phyloP scores from a whole-genome alignment of 169 alveolate species.

The Theileria parva region DNA sequence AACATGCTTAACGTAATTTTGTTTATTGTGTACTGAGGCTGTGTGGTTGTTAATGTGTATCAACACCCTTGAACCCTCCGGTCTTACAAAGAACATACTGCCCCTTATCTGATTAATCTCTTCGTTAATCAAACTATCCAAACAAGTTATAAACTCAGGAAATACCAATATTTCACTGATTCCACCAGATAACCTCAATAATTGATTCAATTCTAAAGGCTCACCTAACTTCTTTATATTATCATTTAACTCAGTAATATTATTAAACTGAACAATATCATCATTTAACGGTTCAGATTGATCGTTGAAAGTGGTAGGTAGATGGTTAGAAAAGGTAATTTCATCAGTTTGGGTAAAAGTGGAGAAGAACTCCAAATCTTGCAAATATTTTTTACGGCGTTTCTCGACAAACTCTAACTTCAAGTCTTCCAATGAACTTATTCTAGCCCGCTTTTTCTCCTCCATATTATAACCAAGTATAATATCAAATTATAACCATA shows the following conservation, averaged over 20 bases:
- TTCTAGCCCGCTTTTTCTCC: constrained; percentile 4
- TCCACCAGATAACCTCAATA: constrained; percentile 3
- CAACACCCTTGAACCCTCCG: constrained; percentile 56
- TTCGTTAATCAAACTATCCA: constrained; percentile 41
- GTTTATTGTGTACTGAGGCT: constrained; percentile 40
- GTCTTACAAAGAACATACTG: constrained; percentile 52
- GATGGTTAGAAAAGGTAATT: background rate
- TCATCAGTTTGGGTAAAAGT: background rate
- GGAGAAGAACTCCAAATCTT: background rate
- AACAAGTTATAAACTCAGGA: constrained; percentile 59
- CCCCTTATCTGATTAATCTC: constrained; percentile 36
- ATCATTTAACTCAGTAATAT: background rate
- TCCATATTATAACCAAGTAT: background rate
- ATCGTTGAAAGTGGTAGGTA: background rate
- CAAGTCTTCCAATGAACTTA: background rate
- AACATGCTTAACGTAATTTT: constrained; percentile 1
- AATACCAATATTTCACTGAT: constrained; percentile 9
- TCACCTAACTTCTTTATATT: background rate
- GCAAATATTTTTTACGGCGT: constrained; percentile 8
- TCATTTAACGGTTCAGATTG: background rate
- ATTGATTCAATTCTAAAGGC: background rate
- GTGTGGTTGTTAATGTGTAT: constrained; percentile 24
- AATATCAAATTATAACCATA: background rate
- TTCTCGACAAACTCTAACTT: constrained; percentile 21
- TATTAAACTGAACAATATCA: background rate